These are phyloP conservation scores for Saturnispora zaruensis DNA, from an alignment of 805 yeast species.

Conservation along the genomic window DNA sequence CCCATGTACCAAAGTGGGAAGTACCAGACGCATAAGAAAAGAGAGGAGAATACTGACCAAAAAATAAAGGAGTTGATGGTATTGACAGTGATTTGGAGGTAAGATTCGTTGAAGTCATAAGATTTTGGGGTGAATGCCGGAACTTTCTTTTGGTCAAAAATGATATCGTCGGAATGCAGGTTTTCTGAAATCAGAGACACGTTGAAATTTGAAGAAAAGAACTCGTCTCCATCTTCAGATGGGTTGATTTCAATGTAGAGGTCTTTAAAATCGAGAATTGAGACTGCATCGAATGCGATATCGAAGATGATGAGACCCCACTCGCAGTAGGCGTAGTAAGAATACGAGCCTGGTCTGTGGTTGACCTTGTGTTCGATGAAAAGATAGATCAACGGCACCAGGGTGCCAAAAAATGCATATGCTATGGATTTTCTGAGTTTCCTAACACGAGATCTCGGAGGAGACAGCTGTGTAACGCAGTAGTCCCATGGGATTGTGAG, in stretches of 20 bases:
- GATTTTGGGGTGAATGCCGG: conserved; percentile 17
- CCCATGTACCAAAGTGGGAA: conserved; percentile 99
- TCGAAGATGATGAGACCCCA: conserved; percentile 86
- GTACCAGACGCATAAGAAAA: conserved; percentile 87
- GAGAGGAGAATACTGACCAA: conserved; percentile 78
- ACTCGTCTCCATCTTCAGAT: conserved; percentile 17
- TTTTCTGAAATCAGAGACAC: conserved; percentile 1
- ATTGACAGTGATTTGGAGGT: conserved; percentile 35
- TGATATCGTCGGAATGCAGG: background rate
- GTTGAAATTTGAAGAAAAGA: conserved; percentile 21
- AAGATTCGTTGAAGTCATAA: conserved; percentile 19
- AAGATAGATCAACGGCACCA: conserved; percentile 79
- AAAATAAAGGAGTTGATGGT: conserved; percentile 63
- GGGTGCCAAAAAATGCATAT: conserved; percentile 53
- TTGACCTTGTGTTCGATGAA: conserved; percentile 91
- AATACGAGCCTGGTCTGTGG: conserved; percentile 85
- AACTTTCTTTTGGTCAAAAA: background rate
- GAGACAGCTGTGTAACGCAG: conserved; percentile 43
- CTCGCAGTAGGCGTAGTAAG: conserved; percentile 88
- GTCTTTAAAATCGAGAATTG: conserved; percentile 58
- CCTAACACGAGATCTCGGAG: conserved; percentile 39
- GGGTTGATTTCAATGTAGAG: conserved; percentile 42
- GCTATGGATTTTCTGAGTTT: conserved; percentile 47
- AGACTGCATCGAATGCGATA: conserved; percentile 74
- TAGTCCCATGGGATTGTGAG: conserved; percentile 89